phyloP scores from a whole-genome alignment of 2,329 filamentous ascomycete genomes.

The Cladophialophora immunda region DNA sequence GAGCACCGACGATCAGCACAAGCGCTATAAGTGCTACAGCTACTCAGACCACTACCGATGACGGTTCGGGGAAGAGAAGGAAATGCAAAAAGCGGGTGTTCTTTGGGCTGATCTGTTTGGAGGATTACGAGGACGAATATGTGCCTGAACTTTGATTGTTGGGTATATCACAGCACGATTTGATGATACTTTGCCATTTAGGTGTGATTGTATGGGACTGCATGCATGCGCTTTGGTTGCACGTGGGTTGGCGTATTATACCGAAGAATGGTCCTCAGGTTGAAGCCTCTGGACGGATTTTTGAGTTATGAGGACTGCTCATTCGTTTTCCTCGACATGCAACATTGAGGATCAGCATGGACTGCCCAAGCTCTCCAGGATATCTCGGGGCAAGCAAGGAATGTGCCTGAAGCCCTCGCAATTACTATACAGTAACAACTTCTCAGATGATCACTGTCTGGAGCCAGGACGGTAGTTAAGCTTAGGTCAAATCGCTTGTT shows the following conservation, averaged over 20 bases:
- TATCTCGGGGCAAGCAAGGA: not conserved
- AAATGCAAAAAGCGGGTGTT: constrained; percentile 41
- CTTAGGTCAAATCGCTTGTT: not conserved
- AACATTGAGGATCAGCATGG: not conserved
- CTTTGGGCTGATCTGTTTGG: constrained; percentile 44
- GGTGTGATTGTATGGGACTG: constrained; percentile 3
- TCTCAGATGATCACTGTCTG: not conserved
- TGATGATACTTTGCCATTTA: not conserved
- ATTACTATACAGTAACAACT: not conserved
- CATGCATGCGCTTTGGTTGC: not conserved
- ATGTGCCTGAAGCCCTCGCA: not conserved
- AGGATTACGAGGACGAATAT: constrained; percentile 29
- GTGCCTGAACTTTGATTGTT: constrained; percentile 26
- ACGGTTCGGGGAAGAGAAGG: constrained; percentile 23
- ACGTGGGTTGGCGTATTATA: not conserved
- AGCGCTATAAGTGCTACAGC: constrained; percentile 43
- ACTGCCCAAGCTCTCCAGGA: not conserved
- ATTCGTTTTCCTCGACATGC: not conserved
- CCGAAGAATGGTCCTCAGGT: not conserved
- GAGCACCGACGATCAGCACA: constrained; percentile 34
- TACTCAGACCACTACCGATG: constrained; percentile 37
- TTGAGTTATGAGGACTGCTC: not conserved
- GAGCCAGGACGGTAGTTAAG: not conserved
- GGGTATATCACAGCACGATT: not conserved
- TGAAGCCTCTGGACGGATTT: not conserved